Percentiles rank a stretch among this genome's conserved stretches.
These are phyloP conservation scores for Bjerkandera adusta DNA, from an alignment of 1,284 basidiomycete species.

Conservation along the genomic window DNA sequence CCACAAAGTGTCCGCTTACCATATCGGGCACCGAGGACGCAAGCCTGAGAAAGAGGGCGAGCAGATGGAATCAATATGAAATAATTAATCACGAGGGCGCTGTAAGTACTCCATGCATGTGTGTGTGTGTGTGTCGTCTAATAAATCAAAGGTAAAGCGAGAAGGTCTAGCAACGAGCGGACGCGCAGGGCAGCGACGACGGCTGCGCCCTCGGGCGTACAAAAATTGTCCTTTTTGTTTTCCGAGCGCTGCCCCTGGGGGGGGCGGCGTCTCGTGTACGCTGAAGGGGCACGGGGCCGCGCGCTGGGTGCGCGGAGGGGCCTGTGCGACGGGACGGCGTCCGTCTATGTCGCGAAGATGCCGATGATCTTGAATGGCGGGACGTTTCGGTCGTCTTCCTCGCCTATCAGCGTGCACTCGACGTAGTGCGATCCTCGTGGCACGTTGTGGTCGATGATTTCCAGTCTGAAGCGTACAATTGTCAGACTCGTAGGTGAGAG, in stretches of 20 bases:
- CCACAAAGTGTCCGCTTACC: too few species aligned
- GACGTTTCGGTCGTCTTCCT: constrained; percentile 67
- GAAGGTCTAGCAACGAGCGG: constrained; percentile 3
- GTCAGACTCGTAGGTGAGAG: not conserved
- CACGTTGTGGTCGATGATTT: constrained; percentile 79
- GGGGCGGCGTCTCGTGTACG: too few species aligned
- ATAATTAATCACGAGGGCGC: too few species aligned
- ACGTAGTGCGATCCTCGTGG: constrained; percentile 80
- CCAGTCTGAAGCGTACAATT: constrained; percentile 45
- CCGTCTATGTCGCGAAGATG: constrained; percentile 66
- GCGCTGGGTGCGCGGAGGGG: not conserved
- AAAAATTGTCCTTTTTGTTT: not conserved
- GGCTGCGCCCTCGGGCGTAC: not conserved
- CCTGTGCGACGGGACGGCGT: not conserved
- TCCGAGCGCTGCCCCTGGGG: too few species aligned
- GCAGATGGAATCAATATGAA: too few species aligned
- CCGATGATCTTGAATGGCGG: constrained; percentile 85
- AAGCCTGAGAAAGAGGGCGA: too few species aligned
- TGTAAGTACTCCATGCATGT: constrained; percentile 4
- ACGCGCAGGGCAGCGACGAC: not conserved
- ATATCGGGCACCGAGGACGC: too few species aligned
- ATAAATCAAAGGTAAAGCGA: constrained; percentile 10
- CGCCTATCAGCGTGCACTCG: constrained; percentile 79
- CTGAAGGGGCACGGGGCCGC: too few species aligned
- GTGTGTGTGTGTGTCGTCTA: constrained; percentile 4